Percentiles rank a stretch among this genome's conserved stretches.
These are phyloP conservation scores for Batkoa obscura DNA, from an alignment of 371 early-diverging fungal genomes.

Conservation along the genomic window DNA sequence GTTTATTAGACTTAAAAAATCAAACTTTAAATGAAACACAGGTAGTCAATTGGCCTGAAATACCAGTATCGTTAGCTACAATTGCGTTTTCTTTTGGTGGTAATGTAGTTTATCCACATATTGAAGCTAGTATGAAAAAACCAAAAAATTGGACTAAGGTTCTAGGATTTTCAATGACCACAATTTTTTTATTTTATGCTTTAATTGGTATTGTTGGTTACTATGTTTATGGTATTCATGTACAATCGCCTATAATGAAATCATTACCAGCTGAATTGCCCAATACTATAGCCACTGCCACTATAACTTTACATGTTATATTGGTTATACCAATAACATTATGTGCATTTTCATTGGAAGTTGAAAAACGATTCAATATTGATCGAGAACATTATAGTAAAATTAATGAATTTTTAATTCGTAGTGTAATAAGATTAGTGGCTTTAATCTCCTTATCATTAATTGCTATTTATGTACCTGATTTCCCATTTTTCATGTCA, in stretches of 20 bases:
- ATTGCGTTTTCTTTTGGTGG: slow-evolving; percentile 61
- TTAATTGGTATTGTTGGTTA: slow-evolving; percentile 57
- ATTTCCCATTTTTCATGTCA: slow-evolving; percentile 50
- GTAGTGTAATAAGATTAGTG: slow-evolving; percentile 19
- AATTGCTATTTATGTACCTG: slow-evolving; percentile 38
- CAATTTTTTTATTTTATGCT: slow-evolving; percentile 52
- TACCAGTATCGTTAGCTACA: slow-evolving; percentile 32
- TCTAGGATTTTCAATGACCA: slow-evolving; percentile 36
- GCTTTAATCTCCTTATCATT: slow-evolving; percentile 20
- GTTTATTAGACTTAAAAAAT: slow-evolving; percentile 17
- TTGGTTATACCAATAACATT: slow-evolving; percentile 28
- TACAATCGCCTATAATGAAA: slow-evolving; percentile 42
- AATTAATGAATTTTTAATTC: slow-evolving; percentile 16
- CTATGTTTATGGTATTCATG: slow-evolving; percentile 43
- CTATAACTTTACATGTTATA: slow-evolving; percentile 26
- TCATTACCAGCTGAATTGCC: slow-evolving; percentile 35
- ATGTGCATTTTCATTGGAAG: slow-evolving; percentile 21
- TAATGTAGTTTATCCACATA: slow-evolving; percentile 57
- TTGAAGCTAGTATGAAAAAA: slow-evolving; percentile 58
- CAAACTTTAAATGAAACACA: slow-evolving; percentile 10
- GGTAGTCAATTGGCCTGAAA: slow-evolving; percentile 25
- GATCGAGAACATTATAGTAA: slow-evolving; percentile 6
- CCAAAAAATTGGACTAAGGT: slow-evolving; percentile 53
- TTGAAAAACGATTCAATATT: slow-evolving; percentile 9
- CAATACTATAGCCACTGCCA: neutral